Conservation (phyloP, 208 protist genomes). For the Novymonas esmeraldas region DNA sequence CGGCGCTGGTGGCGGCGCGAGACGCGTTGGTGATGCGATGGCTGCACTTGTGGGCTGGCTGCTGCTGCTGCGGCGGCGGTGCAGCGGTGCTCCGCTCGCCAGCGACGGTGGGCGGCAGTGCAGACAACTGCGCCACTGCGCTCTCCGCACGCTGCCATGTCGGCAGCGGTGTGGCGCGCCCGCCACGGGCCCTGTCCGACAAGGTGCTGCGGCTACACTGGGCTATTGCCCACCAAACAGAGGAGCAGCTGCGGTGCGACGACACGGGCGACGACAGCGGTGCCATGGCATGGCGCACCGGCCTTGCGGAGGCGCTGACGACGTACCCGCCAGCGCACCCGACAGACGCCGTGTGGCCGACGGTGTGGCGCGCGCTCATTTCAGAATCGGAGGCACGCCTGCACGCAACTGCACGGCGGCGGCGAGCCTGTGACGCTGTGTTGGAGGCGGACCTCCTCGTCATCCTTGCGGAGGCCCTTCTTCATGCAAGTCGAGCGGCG, state of each 20-base stretch:
- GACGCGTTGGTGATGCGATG: background rate
- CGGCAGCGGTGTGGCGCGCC: background rate
- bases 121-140: background rate
- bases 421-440: background rate
- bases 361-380: background rate
- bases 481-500: background rate
- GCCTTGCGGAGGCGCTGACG: no score
- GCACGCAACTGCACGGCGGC: background rate
- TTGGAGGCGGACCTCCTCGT: conserved; percentile 3
- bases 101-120: no score
- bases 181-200: background rate
- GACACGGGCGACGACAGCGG: background rate
- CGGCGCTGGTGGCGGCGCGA: background rate
- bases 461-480: background rate
- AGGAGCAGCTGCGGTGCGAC: background rate
- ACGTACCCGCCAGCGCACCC: background rate
- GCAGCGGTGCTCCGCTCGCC: no score
- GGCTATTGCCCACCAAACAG: background rate
- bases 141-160: background rate
- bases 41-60: background rate
- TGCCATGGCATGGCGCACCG: no score
- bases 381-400: background rate
- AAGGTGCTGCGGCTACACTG: background rate
- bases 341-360: no score
- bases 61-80: no score